Evolutionary conservation across 352 stramenopile species (phyloP).

Genomic region (Phytopythium helicoides): DNA sequence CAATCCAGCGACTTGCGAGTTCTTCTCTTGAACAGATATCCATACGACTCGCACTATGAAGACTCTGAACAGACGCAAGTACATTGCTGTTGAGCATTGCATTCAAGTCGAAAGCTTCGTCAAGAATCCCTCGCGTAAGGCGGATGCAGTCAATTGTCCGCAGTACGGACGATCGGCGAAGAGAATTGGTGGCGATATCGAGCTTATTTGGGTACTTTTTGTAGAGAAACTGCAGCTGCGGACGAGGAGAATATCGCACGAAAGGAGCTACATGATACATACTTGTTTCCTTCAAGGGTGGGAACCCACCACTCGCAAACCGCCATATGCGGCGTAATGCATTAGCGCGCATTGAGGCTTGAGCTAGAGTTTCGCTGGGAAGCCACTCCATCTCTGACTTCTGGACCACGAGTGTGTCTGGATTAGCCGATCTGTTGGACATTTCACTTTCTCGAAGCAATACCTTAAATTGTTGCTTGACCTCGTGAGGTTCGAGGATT

Average conservation of each 20-base stretch:
- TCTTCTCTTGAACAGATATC: constrained; percentile 30
- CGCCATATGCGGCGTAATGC: constrained; percentile 38
- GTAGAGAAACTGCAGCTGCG: constrained; percentile 65
- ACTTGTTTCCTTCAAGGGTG: constrained; percentile 12
- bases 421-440: not conserved
- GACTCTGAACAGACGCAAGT: constrained; percentile 27
- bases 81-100: constrained; percentile 23
- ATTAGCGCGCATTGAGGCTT: constrained; percentile 50
- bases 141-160: constrained; percentile 61
- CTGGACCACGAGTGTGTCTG: not conserved
- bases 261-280: constrained; percentile 20
- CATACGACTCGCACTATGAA: constrained; percentile 61
- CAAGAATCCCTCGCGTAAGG: constrained; percentile 39
- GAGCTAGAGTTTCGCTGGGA: constrained; percentile 30
- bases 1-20: constrained; percentile 46
- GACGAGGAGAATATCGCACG: constrained; percentile 38
- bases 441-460: constrained; percentile 30
- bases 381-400: constrained; percentile 23
- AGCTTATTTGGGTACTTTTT: constrained; percentile 53
- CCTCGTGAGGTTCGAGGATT: constrained; percentile 37
- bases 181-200: constrained; percentile 31
- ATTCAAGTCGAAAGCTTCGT: constrained; percentile 45
- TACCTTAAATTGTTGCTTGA: constrained; percentile 57
- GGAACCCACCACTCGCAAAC: constrained; percentile 13
- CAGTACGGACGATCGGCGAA: constrained; percentile 49